Conservation (phyloP, 768 basidiomycete species). For the Rhizopogon sp. region DNA sequence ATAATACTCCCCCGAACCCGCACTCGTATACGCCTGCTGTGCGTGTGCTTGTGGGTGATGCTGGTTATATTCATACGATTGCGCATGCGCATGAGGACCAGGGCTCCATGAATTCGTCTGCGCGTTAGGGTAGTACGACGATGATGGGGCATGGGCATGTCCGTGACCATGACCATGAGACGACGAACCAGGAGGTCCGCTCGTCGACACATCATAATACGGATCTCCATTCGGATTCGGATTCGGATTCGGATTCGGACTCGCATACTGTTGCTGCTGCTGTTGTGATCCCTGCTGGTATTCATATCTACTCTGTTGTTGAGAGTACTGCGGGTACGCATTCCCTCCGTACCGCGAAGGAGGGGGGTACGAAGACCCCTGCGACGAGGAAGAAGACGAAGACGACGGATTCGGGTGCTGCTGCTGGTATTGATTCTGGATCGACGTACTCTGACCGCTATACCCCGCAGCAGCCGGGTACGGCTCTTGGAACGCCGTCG, state of each 20-base stretch:
- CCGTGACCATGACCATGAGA: conserved; percentile 5
- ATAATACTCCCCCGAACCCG: not conserved
- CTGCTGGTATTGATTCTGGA: conserved; percentile 15
- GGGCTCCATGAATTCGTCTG: conserved; percentile 12
- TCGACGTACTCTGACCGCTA: conserved; percentile 12
- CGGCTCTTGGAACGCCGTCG: conserved; percentile 18
- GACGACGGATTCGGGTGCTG: conserved; percentile 7
- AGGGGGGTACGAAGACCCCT: not conserved
- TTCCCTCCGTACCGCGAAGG: conserved; percentile 11
- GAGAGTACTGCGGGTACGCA: conserved; percentile 23
- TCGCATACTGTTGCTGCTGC: conserved; percentile 19
- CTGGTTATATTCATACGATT: conserved; percentile 3
- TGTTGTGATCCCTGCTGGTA: conserved; percentile 11
- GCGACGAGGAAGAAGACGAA: conserved; percentile 2
- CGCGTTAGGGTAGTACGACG: conserved; percentile 17
- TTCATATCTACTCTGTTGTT: conserved; percentile 15
- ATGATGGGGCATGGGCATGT: conserved; percentile 3
- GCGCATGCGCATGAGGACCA: not conserved
- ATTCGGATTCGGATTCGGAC: not conserved
- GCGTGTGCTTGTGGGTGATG: not conserved
- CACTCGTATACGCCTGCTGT: not conserved
- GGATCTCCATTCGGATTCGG: conserved; percentile 3
- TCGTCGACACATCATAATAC: conserved; percentile 21
- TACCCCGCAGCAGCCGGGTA: conserved; percentile 12
- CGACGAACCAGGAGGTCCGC: conserved; percentile 5